These are phyloP conservation scores for Cornus kousa DNA, from an alignment of 148 eudicot genomes.

Conservation along the genomic window DNA sequence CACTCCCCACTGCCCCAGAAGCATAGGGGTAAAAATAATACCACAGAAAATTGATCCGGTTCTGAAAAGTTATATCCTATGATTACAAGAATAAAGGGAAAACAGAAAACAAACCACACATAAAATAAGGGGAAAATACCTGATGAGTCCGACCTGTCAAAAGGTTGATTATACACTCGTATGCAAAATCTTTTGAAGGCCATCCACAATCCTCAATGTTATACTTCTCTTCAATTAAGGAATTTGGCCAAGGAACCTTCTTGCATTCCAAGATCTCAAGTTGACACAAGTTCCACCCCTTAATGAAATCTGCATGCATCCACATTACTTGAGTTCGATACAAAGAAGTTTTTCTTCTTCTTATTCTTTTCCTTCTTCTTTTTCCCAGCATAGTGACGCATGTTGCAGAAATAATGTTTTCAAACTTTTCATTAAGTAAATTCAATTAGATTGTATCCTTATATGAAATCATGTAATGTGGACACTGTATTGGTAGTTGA, in stretches of 20 bases:
- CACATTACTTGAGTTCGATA: background rate
- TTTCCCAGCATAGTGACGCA: too few relatives aligned
- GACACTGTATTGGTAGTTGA: too few relatives aligned
- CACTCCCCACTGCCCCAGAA: background rate
- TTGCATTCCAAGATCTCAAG: conserved; percentile 92
- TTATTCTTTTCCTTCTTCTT: background rate
- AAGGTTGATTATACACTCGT: conserved; percentile 84
- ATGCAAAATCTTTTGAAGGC: conserved; percentile 76
- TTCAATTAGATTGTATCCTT: too few relatives aligned
- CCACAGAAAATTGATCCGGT: too few relatives aligned
- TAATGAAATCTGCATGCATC: conserved; percentile 45
- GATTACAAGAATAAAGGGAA: background rate
- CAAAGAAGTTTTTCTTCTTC: background rate
- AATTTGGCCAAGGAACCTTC: conserved; percentile 81
- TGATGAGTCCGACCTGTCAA: conserved; percentile 97
- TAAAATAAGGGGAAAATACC: conserved; percentile 44
- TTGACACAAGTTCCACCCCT: conserved; percentile 78
- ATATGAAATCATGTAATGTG: too few relatives aligned
- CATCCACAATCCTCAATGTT: conserved; percentile 69
- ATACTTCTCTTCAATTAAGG: conserved; percentile 40
- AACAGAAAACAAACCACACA: conserved; percentile 4
- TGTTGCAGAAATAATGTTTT: too few relatives aligned
- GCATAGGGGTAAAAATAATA: background rate
- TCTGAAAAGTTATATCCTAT: background rate
- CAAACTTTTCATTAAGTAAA: too few relatives aligned